phyloP scores from a whole-genome alignment of 1,284 basidiomycete genomes.

The Trametes versicolor region DNA sequence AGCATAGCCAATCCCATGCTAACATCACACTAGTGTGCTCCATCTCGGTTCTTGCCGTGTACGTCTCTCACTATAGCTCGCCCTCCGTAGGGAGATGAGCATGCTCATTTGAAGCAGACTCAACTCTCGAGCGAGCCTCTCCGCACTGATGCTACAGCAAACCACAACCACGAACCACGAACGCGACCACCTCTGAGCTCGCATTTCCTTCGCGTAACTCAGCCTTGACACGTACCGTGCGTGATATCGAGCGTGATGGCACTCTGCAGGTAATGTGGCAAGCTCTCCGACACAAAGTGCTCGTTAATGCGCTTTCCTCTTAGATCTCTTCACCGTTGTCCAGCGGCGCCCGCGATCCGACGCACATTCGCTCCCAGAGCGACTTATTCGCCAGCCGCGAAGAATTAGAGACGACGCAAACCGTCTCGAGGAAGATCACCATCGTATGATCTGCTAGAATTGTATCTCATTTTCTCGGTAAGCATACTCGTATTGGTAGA shows the following conservation, averaged over 20 bases:
- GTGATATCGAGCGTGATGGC: neutral
- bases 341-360: too few species aligned
- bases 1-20: too few species aligned
- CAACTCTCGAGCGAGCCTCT: neutral
- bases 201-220: neutral
- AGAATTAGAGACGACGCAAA: too few species aligned
- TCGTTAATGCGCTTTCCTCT: too few species aligned
- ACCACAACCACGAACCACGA: neutral
- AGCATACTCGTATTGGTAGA: too few species aligned
- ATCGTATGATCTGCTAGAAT: too few species aligned
- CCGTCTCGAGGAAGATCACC: too few species aligned
- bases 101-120: neutral
- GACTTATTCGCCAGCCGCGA: too few species aligned
- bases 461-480: too few species aligned
- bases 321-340: too few species aligned
- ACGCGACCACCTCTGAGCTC: neutral
- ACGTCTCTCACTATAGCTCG: neutral
- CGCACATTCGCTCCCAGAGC: too few species aligned
- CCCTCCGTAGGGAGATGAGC: too few species aligned
- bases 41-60: neutral
- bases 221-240: neutral
- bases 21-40: neutral
- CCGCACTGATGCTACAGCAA: neutral
- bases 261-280: neutral
- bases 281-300: neutral